phyloP scores from a whole-genome alignment of 2,329 filamentous ascomycete species.

The Rutstroemia sp. region DNA sequence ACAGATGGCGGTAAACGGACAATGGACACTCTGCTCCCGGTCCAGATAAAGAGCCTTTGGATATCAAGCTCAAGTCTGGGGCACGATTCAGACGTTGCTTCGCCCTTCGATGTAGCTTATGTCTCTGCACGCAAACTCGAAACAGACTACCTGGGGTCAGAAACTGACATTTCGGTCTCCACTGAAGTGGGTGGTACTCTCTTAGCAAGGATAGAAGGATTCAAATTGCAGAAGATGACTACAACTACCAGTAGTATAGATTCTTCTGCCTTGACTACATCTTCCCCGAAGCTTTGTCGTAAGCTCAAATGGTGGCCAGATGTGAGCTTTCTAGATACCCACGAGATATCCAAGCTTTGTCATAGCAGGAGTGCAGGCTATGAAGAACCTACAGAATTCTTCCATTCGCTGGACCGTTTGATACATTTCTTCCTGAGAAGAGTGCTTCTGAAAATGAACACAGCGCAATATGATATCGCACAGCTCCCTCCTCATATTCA shows the following conservation, averaged over 20 bases:
- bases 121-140: not conserved
- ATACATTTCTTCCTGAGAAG: not conserved
- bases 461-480: not conserved
- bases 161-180: not conserved
- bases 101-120: not conserved
- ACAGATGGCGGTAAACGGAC: conserved; percentile 12
- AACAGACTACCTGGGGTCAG: not conserved
- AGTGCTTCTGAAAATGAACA: not conserved
- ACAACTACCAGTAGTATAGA: not conserved
- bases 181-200: not conserved
- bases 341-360: not conserved
- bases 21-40: not conserved
- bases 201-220: not conserved
- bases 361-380: not conserved
- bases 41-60: not conserved
- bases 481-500: not conserved
- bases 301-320: not conserved
- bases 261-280: not conserved
- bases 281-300: not conserved
- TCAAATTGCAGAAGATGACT: not conserved
- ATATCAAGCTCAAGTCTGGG: not conserved
- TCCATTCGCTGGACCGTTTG: not conserved
- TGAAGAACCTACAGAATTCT: not conserved
- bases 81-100: not conserved
- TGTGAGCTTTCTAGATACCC: not conserved